Evolutionary conservation across 805 yeast species (phyloP).

Genomic region (Pichia kluyveri): DNA sequence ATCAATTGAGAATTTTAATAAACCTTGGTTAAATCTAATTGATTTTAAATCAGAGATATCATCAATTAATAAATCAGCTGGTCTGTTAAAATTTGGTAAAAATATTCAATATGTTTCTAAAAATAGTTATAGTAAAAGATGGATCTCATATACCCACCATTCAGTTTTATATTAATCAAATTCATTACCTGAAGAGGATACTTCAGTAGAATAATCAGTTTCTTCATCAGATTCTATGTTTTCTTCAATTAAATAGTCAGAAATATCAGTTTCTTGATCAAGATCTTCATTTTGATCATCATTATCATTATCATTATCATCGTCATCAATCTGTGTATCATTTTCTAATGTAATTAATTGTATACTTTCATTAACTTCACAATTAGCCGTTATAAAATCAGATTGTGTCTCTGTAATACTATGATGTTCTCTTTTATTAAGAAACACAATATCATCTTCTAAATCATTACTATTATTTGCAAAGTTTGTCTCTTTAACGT

Average conservation of each 20-base stretch:
- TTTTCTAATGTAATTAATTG: neutral
- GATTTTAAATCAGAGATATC: constrained; percentile 7
- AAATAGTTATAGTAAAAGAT: constrained; percentile 6
- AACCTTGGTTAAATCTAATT: constrained; percentile 10
- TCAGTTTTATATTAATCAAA: neutral
- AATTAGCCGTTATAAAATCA: neutral
- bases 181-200: neutral
- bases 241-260: neutral
- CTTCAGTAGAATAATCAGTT: neutral
- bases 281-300: neutral
- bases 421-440: too few relatives aligned
- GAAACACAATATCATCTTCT: too few relatives aligned
- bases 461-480: too few relatives aligned
- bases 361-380: neutral
- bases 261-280: neutral
- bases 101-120: constrained; percentile 10
- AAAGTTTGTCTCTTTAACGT: too few relatives aligned
- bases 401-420: neutral
- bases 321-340: constrained; percentile 4
- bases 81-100: constrained; percentile 2
- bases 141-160: neutral
- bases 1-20: constrained; percentile 1
- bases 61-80: constrained; percentile 5
- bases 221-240: neutral
- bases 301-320: too few relatives aligned